A percentile compares a stretch with the other conserved stretches of the same genome.
Conservation (phyloP, 1,284 basidiomycete genomes). For the Golubevia pallescens region DNA sequence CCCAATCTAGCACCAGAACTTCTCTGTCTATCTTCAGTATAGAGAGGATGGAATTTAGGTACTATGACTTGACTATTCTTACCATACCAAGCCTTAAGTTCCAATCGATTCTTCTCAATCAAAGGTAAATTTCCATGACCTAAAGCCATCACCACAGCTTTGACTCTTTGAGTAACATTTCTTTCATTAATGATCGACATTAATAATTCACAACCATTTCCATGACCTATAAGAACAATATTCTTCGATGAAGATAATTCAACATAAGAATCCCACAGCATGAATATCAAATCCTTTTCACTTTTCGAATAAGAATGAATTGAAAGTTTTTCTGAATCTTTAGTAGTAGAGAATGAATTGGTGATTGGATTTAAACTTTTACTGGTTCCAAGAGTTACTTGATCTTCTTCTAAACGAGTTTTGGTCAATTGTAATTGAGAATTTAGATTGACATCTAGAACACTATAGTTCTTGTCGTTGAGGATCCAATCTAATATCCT, state of each 20-base stretch:
- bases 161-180: neutral
- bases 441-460: constrained; percentile 2
- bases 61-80: constrained; percentile 2
- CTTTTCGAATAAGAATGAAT: neutral
- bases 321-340: neutral
- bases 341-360: neutral
- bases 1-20: neutral
- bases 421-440: constrained; percentile 1
- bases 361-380: neutral
- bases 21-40: neutral
- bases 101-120: neutral
- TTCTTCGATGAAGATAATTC: neutral
- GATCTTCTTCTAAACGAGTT: neutral
- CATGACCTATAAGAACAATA: constrained; percentile 8
- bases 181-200: neutral
- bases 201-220: constrained; percentile 4
- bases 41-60: constrained; percentile 2
- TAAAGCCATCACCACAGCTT: constrained; percentile 2
- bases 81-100: constrained; percentile 3
- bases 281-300: neutral
- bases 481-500: constrained; percentile 1
- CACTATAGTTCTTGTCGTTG: neutral
- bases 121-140: constrained; percentile 1
- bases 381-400: neutral
- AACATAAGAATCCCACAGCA: neutral